phyloP scores from a whole-genome alignment of 768 basidiomycete genomes.

The Suillus sp. region DNA sequence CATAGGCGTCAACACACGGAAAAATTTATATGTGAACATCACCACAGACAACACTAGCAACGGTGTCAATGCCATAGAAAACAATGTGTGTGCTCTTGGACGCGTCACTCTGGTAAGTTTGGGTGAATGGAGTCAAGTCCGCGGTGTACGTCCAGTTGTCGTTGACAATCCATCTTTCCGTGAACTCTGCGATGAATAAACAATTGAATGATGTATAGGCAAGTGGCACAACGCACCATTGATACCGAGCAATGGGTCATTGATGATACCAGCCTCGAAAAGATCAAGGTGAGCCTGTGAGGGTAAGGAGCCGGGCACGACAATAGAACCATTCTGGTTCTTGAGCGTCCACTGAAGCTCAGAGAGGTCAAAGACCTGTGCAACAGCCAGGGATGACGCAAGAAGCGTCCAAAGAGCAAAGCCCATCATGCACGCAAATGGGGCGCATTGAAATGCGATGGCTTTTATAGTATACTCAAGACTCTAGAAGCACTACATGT shows the following conservation, averaged over 20 bases:
- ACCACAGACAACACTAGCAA: constrained; percentile 52
- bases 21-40: not conserved
- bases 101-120: constrained; percentile 22
- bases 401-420: constrained; percentile 3
- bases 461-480: not conserved
- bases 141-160: constrained; percentile 65
- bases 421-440: constrained; percentile 4
- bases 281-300: constrained; percentile 60
- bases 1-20: not conserved
- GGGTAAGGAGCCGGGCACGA: constrained; percentile 51
- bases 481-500: not conserved
- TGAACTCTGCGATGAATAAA: constrained; percentile 42
- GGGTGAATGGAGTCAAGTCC: constrained; percentile 47
- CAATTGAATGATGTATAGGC: not conserved
- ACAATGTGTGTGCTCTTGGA: constrained; percentile 44
- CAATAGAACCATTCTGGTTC: constrained; percentile 55
- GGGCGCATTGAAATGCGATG: not conserved
- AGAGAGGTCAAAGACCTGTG: constrained; percentile 44
- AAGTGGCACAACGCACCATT: constrained; percentile 43
- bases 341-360: constrained; percentile 52
- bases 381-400: constrained; percentile 16
- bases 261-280: constrained; percentile 51
- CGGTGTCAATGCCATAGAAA: constrained; percentile 59
- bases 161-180: constrained; percentile 54
- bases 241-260: constrained; percentile 53